Conservation (phyloP, 306 rosid genomes). For the Casuarina equisetifolia region DNA sequence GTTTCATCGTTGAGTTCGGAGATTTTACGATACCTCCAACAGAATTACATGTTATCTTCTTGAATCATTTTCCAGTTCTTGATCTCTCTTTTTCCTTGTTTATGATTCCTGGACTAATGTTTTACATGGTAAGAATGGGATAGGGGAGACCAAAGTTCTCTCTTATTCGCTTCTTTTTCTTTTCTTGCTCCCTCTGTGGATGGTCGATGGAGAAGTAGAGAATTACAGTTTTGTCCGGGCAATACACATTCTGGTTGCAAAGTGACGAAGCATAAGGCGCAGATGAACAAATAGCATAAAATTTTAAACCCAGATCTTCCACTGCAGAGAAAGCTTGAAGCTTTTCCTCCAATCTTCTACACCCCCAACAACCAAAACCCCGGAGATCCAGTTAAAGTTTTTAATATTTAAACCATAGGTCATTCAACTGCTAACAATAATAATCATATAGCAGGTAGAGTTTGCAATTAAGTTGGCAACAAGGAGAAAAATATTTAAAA, state of each 20-base stretch:
- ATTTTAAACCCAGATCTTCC: slow-evolving; percentile 34
- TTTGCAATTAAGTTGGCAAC: too few species aligned
- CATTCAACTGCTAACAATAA: too few species aligned
- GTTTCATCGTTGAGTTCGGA: background rate
- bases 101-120: too few species aligned
- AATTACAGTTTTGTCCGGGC: background rate
- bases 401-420: too few species aligned
- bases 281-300: slow-evolving; percentile 12
- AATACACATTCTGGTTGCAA: background rate
- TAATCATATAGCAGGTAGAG: too few species aligned
- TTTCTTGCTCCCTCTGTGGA: background rate
- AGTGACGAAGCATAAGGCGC: slow-evolving; percentile 1
- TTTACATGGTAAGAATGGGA: too few species aligned
- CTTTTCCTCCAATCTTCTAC: slow-evolving; percentile 31
- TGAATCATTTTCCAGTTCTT: too few species aligned
- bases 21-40: background rate
- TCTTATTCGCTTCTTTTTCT: background rate
- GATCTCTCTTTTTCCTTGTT: too few species aligned
- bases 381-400: background rate
- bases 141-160: background rate
- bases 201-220: background rate
- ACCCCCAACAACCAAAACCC: slow-evolving; percentile 23
- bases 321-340: slow-evolving; percentile 5
- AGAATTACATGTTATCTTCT: background rate
- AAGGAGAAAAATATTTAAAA: too few species aligned